Evolutionary conservation across 23 red algal species (phyloP).

Genomic region (Cyanidioschyzon merolae): DNA sequence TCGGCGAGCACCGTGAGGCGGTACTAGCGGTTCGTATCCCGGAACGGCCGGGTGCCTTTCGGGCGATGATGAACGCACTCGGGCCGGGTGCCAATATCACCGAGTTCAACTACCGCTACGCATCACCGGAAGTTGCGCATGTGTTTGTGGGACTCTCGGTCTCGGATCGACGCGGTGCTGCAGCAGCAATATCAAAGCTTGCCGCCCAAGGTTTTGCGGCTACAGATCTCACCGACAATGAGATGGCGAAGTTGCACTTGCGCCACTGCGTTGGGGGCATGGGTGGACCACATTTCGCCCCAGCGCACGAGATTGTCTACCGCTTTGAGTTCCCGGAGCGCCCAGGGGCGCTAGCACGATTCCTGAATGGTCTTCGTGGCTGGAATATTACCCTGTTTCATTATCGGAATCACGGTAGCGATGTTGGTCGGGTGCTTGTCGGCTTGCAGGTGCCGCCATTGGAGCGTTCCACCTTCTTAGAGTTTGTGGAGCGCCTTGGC

Average conservation of each 20-base stretch:
- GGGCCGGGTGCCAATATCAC: slow-evolving; percentile 61
- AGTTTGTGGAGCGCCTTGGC: slow-evolving; percentile 43
- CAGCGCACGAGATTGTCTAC: slow-evolving; percentile 48
- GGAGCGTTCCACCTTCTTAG: slow-evolving; percentile 17
- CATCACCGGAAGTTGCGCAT: slow-evolving; percentile 37
- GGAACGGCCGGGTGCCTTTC: slow-evolving; percentile 66
- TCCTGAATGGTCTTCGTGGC: slow-evolving; percentile 40
- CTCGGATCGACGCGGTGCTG: slow-evolving; percentile 25
- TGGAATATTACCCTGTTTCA: slow-evolving; percentile 96
- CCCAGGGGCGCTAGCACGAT: slow-evolving; percentile 64
- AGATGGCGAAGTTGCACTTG: slow-evolving; percentile 93
- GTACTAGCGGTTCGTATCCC: slow-evolving; percentile 93
- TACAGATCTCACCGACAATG: slow-evolving; percentile 71
- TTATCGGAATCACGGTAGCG: slow-evolving; percentile 93
- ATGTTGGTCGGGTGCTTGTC: slow-evolving; percentile 83
- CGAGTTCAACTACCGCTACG: slow-evolving; percentile 92
- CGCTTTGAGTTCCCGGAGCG: slow-evolving; percentile 95
- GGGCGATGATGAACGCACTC: slow-evolving; percentile 50
- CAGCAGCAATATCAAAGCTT: slow-evolving; percentile 26
- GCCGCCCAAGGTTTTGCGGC: slow-evolving; percentile 22
- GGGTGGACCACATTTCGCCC: neutral
- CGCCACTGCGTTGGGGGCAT: slow-evolving; percentile 78
- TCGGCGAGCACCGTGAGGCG: slow-evolving; percentile 84
- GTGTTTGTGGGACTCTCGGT: slow-evolving; percentile 82
- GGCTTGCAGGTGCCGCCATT: slow-evolving; percentile 33